Base-by-base conservation (phyloP, 1,284 basidiomycete genomes). In the Polyporus tsugae region DNA sequence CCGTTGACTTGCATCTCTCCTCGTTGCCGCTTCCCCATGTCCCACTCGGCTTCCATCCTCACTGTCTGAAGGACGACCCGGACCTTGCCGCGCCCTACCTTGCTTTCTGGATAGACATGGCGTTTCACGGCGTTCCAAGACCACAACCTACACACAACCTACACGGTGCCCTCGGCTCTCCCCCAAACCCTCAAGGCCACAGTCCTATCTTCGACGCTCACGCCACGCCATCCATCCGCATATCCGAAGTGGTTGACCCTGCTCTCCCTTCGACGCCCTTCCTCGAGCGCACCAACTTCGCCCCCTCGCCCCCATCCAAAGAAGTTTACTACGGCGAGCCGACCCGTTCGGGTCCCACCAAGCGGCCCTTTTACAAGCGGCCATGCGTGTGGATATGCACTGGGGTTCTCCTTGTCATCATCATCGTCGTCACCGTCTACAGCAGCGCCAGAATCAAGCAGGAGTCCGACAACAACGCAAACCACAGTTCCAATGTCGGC, bases 321-420 rank as follows among this genome's bases (percentile, higher is more conserved):
- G 58, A 60, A 29, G 38, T 22, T 13, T 41, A 60, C 38, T 60
- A 60, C 22, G 49, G 90, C 92, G 76, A 93, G 92, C 75, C 85
- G 86, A 2, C 42, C 11, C 39, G 5, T 42, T 29, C 15, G 29
- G 5, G 29, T 25, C 78, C 81, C 1, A 77, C 79, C 1, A 92
- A 93, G 75, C 82, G 39, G 73, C 72, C 73, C 11, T 68, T 74
- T 13, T 75, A 74, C 70, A 76, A 74, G 70, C 72, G 73, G 6
- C 75, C 75, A 6, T 65, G 73, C 61, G 70, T 78, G 66, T 77
- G 75, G 75, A 57, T 74, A 39, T 55, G 63, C 17, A 68, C 66
- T n/a, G 65, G 67, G 25, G 59, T 70, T 19, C 64, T 66, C 44
- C 70, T 89, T 64, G 79, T 87, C 1, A 63, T 81, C 63, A 68